Percentiles rank a stretch among this genome's conserved stretches.
Evolutionary conservation across 192 early-diverging fungal genomes (phyloP).

Genomic region (Rhizoclosmatium globosum): DNA sequence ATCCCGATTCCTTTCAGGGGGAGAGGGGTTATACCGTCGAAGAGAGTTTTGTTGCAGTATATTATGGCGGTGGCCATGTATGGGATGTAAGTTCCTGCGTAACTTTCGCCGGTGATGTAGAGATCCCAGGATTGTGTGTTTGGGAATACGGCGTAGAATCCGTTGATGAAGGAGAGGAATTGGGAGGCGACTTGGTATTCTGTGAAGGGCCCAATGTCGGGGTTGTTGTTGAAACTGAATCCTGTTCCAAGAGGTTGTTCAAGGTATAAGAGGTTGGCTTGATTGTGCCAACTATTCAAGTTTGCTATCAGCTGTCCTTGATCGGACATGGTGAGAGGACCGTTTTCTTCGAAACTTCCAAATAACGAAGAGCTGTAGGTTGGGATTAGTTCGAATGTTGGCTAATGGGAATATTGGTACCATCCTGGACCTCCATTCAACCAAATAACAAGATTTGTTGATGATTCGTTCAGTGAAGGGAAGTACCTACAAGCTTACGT

Average conservation of each 20-base stretch:
- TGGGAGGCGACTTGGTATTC: conserved; percentile 33
- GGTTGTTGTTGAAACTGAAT: conserved; percentile 22
- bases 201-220: neutral
- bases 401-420: neutral
- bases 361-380: conserved; percentile 31
- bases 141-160: conserved; percentile 50
- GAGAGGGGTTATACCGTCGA: conserved; percentile 3
- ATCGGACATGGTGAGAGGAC: conserved; percentile 3
- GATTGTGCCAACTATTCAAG: conserved; percentile 39
- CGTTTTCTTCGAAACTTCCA: conserved; percentile 49
- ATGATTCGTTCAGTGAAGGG: neutral
- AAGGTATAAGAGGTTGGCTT: conserved; percentile 44
- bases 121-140: conserved; percentile 38
- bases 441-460: conserved; percentile 38
- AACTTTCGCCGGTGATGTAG: conserved; percentile 53
- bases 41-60: conserved; percentile 8
- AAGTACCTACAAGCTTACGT: conserved; percentile 7
- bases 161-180: conserved; percentile 45
- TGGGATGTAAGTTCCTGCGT: conserved; percentile 52
- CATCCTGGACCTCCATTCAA: conserved; percentile 46
- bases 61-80: conserved; percentile 46
- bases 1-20: conserved; percentile 42
- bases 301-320: conserved; percentile 25
- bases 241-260: conserved; percentile 48
- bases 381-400: neutral